These are phyloP conservation scores for Wickerhamomyces sp. DNA, from an alignment of 1,139 yeast species.

Conservation along the genomic window DNA sequence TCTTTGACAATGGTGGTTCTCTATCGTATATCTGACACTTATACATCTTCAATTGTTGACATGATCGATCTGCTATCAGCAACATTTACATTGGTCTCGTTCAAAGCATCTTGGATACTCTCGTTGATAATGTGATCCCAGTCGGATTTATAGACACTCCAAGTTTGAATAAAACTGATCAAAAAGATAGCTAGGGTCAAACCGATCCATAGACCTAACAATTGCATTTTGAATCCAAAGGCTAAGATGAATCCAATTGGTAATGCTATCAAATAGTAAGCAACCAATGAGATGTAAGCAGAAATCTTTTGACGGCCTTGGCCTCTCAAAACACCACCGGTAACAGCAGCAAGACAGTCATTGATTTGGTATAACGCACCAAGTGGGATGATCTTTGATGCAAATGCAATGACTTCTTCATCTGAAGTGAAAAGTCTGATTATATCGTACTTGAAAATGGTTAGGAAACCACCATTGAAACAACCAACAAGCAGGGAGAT, in stretches of 20 bases:
- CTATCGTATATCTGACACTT: too few species aligned
- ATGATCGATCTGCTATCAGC: too few species aligned
- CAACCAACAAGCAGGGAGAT: conserved; percentile 41
- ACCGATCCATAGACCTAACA: conserved; percentile 60
- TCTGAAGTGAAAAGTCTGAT: conserved; percentile 50
- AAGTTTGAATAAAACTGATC: conserved; percentile 42
- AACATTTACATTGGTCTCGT: conserved; percentile 1
- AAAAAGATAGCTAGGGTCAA: conserved; percentile 47
- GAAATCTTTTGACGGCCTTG: conserved; percentile 65
- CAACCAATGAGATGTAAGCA: conserved; percentile 47
- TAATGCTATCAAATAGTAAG: conserved; percentile 53
- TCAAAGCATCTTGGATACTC: conserved; percentile 16
- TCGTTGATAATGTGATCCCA: conserved; percentile 45
- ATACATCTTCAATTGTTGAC: too few species aligned
- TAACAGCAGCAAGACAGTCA: conserved; percentile 45
- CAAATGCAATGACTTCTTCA: conserved; percentile 40
- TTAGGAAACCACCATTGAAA: conserved; percentile 34
- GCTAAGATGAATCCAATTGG: conserved; percentile 53
- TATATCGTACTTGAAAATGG: conserved; percentile 34
- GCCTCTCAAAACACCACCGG: conserved; percentile 57
- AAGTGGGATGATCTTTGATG: conserved; percentile 45
- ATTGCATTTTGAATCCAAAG: conserved; percentile 37
- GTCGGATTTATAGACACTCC: conserved; percentile 41
- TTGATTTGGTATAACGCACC: conserved; percentile 54
- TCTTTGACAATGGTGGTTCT: too few species aligned